Base-by-base conservation (phyloP, 2,329 filamentous ascomycete species). In the Diaporthe sp. region DNA sequence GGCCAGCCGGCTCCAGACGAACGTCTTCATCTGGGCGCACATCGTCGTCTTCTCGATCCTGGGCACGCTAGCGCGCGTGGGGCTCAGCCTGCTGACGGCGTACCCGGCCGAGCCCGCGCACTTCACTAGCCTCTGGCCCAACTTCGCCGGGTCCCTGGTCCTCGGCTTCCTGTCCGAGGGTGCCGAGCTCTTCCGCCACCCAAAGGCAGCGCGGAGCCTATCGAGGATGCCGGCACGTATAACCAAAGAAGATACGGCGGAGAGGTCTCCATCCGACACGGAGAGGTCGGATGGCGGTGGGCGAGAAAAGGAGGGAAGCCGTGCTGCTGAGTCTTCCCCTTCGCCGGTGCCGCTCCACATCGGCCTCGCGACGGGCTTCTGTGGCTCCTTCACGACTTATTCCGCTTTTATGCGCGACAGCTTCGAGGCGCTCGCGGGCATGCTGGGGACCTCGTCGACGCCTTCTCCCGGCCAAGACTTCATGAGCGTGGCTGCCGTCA, bases 41-140 rank as follows among this genome's bases (percentile, higher is more conserved):
- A 90, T 98, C 33, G 87, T 97, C 75, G 88, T 98, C 80, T 98
- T 98, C 83, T 92, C 95, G n/a, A 89, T 98, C n/a, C 84, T 96
- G 52, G 96, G 96, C 54, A 97, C 95, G 0, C 88, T 98, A 33
- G 94, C 95, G 1, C 91, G 96, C 15, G 85, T 98, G 0, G 96
- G 95, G 7, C 85, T 98, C 10, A 91, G 95, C 80, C 92, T 93
- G 55, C 85, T 98, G 69, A 96, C 95, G 0, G 90, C 88, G 71
- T 98, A 97, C 81, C 92, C 93, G 1, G 93, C 92, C 28, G 90
- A 93, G 0, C 95, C 95, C 0, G 86, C 97, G 28, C 86, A 91
- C 7, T 95, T 94, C 72, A 89, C 91, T 66, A 92, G 93, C 2
- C 84, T 97, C 35, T 98, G 96, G 96, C 92, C 95, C 75, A 98